phyloP scores from a whole-genome alignment of 2,329 filamentous ascomycete genomes.

The Fusarium sp. region DNA sequence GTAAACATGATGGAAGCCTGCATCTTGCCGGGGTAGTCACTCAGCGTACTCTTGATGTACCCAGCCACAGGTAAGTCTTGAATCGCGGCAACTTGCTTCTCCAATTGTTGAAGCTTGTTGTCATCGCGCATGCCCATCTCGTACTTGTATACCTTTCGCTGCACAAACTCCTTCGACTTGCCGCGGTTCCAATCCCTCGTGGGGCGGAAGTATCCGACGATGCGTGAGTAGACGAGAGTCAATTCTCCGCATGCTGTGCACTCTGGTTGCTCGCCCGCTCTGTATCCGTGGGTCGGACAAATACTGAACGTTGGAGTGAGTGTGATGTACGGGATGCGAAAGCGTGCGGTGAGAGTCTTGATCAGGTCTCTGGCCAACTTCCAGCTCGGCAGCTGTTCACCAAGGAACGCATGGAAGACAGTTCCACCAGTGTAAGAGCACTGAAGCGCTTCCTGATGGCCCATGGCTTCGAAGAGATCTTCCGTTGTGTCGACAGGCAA shows the following conservation, averaged over 20 bases:
- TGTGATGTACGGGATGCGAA: constrained; percentile 35
- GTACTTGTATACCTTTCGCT: constrained; percentile 30
- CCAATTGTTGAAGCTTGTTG: background rate
- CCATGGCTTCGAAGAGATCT: constrained; percentile 34
- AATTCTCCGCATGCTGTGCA: constrained; percentile 15
- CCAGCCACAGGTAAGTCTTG: constrained; percentile 29
- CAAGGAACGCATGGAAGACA: constrained; percentile 37
- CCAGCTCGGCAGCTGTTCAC: constrained; percentile 31
- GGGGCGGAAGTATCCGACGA: constrained; percentile 35
- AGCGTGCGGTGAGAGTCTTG: constrained; percentile 30
- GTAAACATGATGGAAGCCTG: constrained; percentile 39
- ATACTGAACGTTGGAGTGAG: constrained; percentile 38
- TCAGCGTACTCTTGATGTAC: constrained; percentile 33
- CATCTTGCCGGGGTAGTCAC: constrained; percentile 35
- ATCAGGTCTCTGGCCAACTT: constrained; percentile 29
- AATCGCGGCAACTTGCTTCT: constrained; percentile 15
- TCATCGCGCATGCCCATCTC: background rate
- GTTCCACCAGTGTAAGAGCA: constrained; percentile 38
- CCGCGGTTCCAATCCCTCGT: constrained; percentile 37
- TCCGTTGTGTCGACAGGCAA: constrained; percentile 34
- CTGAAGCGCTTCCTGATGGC: constrained; percentile 32
- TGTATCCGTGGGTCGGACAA: constrained; percentile 31
- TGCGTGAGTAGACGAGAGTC: constrained; percentile 35
- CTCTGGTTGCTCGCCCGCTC: constrained; percentile 23
- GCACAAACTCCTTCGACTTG: constrained; percentile 29